Base-by-base conservation (phyloP, 768 basidiomycete genomes). In the Lactarius sanguifluus region DNA sequence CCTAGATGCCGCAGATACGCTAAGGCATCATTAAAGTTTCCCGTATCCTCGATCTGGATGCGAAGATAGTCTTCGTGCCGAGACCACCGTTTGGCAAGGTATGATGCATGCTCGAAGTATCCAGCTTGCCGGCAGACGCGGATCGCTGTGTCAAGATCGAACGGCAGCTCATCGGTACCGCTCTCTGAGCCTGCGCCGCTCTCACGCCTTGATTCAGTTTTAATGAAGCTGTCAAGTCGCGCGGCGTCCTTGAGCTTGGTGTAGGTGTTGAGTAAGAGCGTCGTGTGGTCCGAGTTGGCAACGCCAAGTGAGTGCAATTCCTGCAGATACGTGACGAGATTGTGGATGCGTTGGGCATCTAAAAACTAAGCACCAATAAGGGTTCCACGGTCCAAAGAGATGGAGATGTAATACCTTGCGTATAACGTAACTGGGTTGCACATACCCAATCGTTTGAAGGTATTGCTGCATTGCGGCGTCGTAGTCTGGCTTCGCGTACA, bases 81-180 rank as follows among this genome's bases (percentile, higher is more conserved):
- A 36, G 89, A 87, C 76, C 94, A 98, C 74, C 93, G 92, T 78
- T 87, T 88, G 23, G 97, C 96, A 18, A 99, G 83, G 74, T 96
- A 98, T 1, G 88, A 86, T 1, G 96, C 96, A 73, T 98, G 96
- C 64, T 95, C 90, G 72, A 92, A 97, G 76, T 96, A 98, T 0
- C 94, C 94, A 1, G 95, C 96, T 76, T 98, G 96, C 32, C 97
- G 84, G 72, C 96, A 98, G 34, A 98, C 96, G 3, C 94, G 86
- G 61, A 99, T 98, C 0, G 95, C 97, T 0, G 97, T 99, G 68
- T 96, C 94, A 52, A 99, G 83, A 74, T 98, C 97, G 74, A 98
- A 99, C 0, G 96, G 97, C 4, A 96, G 83, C 73, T 96, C 94
- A 38, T 81, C 79, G 43, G 63, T 72, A 57, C 81, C 81, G 12